Evolutionary conservation across 2,329 filamentous ascomycete species (phyloP).

Genomic region (Fusarium coicis): DNA sequence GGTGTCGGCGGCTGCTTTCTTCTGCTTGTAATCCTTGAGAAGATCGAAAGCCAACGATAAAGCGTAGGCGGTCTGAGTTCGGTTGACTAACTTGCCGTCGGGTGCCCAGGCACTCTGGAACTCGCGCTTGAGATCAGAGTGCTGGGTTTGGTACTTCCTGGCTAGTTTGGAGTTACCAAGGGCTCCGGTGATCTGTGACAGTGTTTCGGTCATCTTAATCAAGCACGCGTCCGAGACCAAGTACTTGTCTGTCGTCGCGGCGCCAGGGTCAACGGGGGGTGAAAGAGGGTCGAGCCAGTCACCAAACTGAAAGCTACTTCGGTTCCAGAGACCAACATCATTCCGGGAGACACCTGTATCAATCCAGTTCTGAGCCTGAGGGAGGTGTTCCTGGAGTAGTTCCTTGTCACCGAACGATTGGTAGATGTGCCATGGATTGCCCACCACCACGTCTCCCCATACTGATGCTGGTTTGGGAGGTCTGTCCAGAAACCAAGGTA

Average conservation of each 20-base stretch:
- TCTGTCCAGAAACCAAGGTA: background rate
- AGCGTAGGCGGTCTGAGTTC: constrained; percentile 54
- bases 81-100: constrained; percentile 47
- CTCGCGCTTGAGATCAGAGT: constrained; percentile 30
- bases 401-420: constrained; percentile 4
- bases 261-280: constrained; percentile 50
- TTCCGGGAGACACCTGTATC: background rate
- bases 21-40: constrained; percentile 33
- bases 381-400: background rate
- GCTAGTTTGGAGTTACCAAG: constrained; percentile 46
- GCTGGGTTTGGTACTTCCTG: constrained; percentile 34
- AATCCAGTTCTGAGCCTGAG: constrained; percentile 36
- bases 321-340: constrained; percentile 46
- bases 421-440: constrained; percentile 27
- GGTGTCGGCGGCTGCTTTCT: constrained; percentile 38
- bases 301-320: constrained; percentile 48
- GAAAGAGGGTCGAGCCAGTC: constrained; percentile 61
- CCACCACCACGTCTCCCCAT: constrained; percentile 30
- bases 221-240: constrained; percentile 60
- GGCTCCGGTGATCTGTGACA: constrained; percentile 49
- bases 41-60: constrained; percentile 54
- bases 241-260: constrained; percentile 50
- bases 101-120: constrained; percentile 50
- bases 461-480: background rate
- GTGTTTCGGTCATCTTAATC: constrained; percentile 52